phyloP scores from a whole-genome alignment of 805 yeast genomes.

The Ogataea paradorogensis region DNA sequence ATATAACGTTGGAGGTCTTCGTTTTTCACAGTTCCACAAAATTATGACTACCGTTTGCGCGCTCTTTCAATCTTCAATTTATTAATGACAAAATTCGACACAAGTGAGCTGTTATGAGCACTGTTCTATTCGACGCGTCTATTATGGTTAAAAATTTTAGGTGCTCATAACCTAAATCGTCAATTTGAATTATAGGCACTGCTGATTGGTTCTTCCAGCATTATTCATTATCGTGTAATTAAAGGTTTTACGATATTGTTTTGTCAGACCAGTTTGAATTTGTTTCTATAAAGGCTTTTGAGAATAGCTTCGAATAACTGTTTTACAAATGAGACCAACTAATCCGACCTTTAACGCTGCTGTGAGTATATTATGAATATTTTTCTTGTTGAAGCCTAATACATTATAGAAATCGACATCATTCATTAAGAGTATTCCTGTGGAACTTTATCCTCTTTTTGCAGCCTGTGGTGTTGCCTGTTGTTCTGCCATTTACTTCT shows the following conservation, averaged over 20 bases:
- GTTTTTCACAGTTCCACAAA: too few species aligned
- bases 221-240: background rate
- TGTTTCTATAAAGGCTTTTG: background rate
- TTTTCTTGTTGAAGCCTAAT: background rate
- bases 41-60: background rate
- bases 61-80: background rate
- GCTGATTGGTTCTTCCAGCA: slow-evolving; percentile 8
- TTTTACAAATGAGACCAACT: slow-evolving; percentile 46
- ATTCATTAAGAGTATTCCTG: slow-evolving; percentile 38
- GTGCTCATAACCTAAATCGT: slow-evolving; percentile 5
- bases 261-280: background rate
- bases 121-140: slow-evolving; percentile 3
- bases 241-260: background rate
- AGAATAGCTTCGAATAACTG: background rate
- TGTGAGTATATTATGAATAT: slow-evolving; percentile 30
- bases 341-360: slow-evolving; percentile 45
- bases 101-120: slow-evolving; percentile 2
- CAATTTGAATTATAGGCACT: background rate
- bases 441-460: slow-evolving; percentile 57
- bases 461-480: slow-evolving; percentile 55
- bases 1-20: background rate
- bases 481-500: slow-evolving; percentile 47
- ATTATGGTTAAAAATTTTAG: too few species aligned
- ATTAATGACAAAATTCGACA: background rate
- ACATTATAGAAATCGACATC: slow-evolving; percentile 8